A percentile compares a stretch with the other conserved stretches of the same genome.
Evolutionary conservation across 2,329 filamentous ascomycete genomes (phyloP).

Genomic region (Calycina herbarum): DNA sequence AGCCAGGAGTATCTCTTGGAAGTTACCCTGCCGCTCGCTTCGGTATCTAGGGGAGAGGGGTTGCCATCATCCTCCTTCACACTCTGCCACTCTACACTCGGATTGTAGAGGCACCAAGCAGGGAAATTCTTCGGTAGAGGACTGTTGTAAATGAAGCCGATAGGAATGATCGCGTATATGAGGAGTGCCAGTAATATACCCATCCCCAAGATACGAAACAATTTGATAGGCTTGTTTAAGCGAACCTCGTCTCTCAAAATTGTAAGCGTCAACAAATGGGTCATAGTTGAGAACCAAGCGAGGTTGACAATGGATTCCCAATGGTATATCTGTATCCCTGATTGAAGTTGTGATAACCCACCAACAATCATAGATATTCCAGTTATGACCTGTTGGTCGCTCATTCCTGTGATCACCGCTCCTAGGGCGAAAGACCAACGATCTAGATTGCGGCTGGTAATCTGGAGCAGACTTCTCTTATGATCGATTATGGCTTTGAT

Average conservation of each 20-base stretch:
- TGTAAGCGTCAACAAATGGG: background rate
- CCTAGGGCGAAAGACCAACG: slow-evolving; percentile 2
- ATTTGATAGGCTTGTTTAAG: slow-evolving; percentile 14
- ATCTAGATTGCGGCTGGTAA: background rate
- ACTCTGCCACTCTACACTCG: background rate
- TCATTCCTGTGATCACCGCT: slow-evolving; percentile 4
- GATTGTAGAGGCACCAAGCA: slow-evolving; percentile 14
- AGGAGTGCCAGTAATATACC: slow-evolving; percentile 4
- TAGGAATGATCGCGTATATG: slow-evolving; percentile 4
- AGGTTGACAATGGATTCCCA: slow-evolving; percentile 24
- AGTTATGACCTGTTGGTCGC: slow-evolving; percentile 38
- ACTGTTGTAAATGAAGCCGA: slow-evolving; percentile 8
- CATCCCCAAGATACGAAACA: slow-evolving; percentile 8
- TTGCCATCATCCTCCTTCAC: too few relatives aligned
- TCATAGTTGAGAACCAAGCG: background rate
- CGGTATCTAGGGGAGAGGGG: too few relatives aligned
- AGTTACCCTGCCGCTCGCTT: background rate
- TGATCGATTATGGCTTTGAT: slow-evolving; percentile 6
- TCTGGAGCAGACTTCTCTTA: background rate
- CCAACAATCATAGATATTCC: slow-evolving; percentile 35
- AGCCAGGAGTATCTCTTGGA: background rate
- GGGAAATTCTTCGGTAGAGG: background rate
- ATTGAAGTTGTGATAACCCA: slow-evolving; percentile 30
- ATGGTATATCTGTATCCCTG: slow-evolving; percentile 33
- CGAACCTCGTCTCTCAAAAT: slow-evolving; percentile 10